These are phyloP conservation scores for Oryza officinalis DNA, from an alignment of 176 grass and related monocot species.

Conservation along the genomic window DNA sequence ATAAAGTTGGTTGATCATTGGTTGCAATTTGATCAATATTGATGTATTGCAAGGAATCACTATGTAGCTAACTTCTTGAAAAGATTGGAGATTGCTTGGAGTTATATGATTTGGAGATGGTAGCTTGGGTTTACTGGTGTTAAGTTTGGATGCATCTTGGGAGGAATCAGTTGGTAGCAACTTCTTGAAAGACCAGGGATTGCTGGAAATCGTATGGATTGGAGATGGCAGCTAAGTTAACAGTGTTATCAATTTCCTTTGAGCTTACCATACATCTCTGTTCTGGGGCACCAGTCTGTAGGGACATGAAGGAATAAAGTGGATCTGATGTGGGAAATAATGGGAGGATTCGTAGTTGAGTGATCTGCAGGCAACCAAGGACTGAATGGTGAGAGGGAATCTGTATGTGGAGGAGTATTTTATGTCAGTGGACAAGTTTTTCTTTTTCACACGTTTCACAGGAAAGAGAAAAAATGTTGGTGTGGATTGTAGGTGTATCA, in stretches of 20 bases:
- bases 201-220: background rate
- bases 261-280: background rate
- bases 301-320: background rate
- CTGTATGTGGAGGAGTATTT: background rate
- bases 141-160: background rate
- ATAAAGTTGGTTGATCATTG: background rate
- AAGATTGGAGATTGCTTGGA: background rate
- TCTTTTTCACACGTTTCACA: background rate
- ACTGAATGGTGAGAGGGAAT: conserved; percentile 11
- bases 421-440: background rate
- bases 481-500: background rate
- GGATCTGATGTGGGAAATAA: background rate
- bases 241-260: background rate
- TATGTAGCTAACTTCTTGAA: conserved; percentile 20
- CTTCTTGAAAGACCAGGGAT: background rate
- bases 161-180: conserved; percentile 7
- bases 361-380: background rate
- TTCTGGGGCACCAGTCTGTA: background rate
- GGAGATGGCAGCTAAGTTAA: conserved; percentile 12
- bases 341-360: background rate
- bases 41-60: background rate
- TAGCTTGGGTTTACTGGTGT: background rate
- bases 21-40: background rate
- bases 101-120: conserved; percentile 7
- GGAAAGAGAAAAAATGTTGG: background rate